A percentile compares a stretch with the other conserved stretches of the same genome.
These are phyloP conservation scores for Colletotrichum melonis DNA, from an alignment of 2,329 filamentous ascomycete species.

Conservation along the genomic window DNA sequence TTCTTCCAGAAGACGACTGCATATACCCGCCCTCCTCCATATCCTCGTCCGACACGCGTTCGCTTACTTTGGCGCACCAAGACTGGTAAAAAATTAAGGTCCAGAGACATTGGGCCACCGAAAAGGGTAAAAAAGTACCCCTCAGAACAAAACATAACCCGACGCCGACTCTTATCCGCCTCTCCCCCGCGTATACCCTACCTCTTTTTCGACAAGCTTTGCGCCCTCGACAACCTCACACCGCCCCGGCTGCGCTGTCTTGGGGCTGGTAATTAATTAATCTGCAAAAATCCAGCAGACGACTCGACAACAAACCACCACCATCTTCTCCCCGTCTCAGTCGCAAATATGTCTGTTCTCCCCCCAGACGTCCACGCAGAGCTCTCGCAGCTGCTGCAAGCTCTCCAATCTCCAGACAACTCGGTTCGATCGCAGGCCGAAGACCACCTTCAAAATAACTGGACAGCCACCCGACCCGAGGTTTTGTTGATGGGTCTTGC, in stretches of 20 bases:
- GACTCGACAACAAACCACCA: constrained; percentile 4
- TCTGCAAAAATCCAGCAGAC: background rate
- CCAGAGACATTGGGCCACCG: constrained; percentile 12
- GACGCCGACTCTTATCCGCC: constrained; percentile 25
- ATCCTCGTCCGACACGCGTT: constrained; percentile 16
- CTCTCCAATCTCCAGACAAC: constrained; percentile 92
- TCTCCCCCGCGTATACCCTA: constrained; percentile 27
- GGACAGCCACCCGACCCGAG: constrained; percentile 85
- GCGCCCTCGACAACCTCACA: constrained; percentile 21
- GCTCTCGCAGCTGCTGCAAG: constrained; percentile 87
- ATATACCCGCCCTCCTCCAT: constrained; percentile 16
- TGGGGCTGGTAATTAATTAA: constrained; percentile 29
- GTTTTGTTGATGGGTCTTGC: constrained; percentile 92
- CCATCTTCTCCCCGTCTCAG: background rate
- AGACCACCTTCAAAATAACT: constrained; percentile 90
- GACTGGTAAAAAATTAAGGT: background rate
- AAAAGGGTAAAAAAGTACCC: constrained; percentile 29
- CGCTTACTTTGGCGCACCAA: constrained; percentile 28
- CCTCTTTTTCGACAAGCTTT: background rate
- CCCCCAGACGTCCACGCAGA: constrained; percentile 86
- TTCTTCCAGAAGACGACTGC: constrained; percentile 16
- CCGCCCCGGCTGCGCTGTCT: constrained; percentile 30
- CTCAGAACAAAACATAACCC: constrained; percentile 32
- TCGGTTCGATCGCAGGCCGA: constrained; percentile 85
- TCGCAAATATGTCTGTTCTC: constrained; percentile 80